Percentiles rank a stretch among this genome's conserved stretches.
These are phyloP conservation scores for Cladophialophora yegresii DNA, from an alignment of 2,329 filamentous ascomycete species.

Conservation along the genomic window DNA sequence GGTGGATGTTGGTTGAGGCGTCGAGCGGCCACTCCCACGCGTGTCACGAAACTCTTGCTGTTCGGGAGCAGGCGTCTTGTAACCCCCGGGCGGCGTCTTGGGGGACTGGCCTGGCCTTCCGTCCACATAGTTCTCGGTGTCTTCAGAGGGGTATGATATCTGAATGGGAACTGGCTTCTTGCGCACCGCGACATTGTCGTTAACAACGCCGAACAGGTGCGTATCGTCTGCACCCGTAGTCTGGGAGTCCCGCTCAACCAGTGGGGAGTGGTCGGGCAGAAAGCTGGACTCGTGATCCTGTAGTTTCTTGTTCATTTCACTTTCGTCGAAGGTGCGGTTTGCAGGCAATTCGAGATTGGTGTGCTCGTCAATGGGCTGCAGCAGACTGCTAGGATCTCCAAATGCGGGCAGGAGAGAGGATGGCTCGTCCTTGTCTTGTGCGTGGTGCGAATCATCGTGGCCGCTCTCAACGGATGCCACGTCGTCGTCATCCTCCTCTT, in stretches of 20 bases:
- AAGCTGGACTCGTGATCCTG: constrained; percentile 67
- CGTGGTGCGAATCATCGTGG: constrained; percentile 25
- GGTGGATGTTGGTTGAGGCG: constrained; percentile 39
- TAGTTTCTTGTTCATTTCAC: constrained; percentile 60
- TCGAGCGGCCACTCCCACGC: constrained; percentile 32
- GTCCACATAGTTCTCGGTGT: constrained; percentile 18
- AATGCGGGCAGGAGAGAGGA: constrained; percentile 27
- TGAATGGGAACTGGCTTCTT: constrained; percentile 30
- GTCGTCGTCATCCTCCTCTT: constrained; percentile 37
- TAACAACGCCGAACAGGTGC: constrained; percentile 45
- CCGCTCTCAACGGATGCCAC: constrained; percentile 27
- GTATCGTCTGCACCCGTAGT: constrained; percentile 47
- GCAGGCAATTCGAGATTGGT: constrained; percentile 22
- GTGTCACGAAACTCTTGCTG: constrained; percentile 30
- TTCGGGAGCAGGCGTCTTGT: constrained; percentile 38
- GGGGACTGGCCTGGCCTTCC: constrained; percentile 29
- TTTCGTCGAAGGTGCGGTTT: constrained; percentile 54
- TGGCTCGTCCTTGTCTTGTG: constrained; percentile 14
- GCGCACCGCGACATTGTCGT: constrained; percentile 34
- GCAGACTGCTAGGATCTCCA: constrained; percentile 33
- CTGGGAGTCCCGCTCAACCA: constrained; percentile 38
- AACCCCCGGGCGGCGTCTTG: constrained; percentile 36
- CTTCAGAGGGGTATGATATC: constrained; percentile 19
- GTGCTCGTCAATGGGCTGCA: constrained; percentile 29
- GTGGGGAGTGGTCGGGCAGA: constrained; percentile 56